Evolutionary conservation across 257 asterid genomes (phyloP), one percentile per base, ranked within the genome.

Genomic region (Fraxinus cuspidata): DNA sequence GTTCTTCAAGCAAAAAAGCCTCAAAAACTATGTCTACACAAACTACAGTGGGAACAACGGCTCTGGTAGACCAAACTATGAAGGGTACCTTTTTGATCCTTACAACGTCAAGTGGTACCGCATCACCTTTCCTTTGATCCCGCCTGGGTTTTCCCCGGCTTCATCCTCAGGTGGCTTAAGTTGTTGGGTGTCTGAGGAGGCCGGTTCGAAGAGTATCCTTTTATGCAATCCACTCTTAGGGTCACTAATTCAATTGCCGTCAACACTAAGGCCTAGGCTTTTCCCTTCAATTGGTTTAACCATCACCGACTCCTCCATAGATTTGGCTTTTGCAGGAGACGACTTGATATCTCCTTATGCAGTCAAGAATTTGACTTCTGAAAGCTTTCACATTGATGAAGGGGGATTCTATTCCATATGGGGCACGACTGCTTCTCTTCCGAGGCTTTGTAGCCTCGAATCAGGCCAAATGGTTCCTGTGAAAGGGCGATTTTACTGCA

Each of bases 351-450:
- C 98, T 32, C 99, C 97, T 0, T 96, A 86, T 53, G 99, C 99
- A 0, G 99, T 96, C 28, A 96, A 96, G 85, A 93, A 96, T 64
- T 83, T 96, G 1, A 91, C 90, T 0, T 88, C 97, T 0, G 99
- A 93, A 18, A 89, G 90, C 89, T 96, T 96, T 81, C 99, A 93
- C 70, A 85, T 95, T 27, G 98, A 95, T 80, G 88, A 80, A 1
- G 92, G 92, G 4, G 99, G 97, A 0, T 93, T 95, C 64, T 96
- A 93, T 89, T 96, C 99, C 71, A 87, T 93, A 3, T 96, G 99
- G 99, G 99, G 97, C 11, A 93, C 97, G 7, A 88, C 97, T n/a
- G 83, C 94, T 9, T 23, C 91, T 1, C 93, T 96, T 34, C 98
- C 98, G 1, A 81, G 99, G 74, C 90, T 96, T 1, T 93, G 97